Conservation (phyloP, 331 rosid species). For the Stylosanthes scabra region DNA sequence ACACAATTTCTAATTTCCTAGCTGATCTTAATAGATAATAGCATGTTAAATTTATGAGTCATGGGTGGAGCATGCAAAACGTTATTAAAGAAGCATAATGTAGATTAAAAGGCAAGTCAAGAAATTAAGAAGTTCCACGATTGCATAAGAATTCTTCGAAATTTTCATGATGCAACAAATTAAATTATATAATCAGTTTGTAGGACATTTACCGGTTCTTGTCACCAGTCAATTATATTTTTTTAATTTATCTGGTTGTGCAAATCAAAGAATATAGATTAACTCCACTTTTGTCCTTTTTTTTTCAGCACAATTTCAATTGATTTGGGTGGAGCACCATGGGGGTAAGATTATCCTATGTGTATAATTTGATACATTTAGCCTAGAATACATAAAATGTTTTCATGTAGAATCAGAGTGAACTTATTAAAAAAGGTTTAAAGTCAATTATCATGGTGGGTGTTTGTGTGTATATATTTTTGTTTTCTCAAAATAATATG, state of each 20-base stretch:
- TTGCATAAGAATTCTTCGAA: slow-evolving; percentile 2
- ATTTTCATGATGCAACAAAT: background rate
- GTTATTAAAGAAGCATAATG: too few species aligned
- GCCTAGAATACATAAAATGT: background rate
- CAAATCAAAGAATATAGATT: background rate
- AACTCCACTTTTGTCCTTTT: slow-evolving; percentile 9
- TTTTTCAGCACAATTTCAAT: slow-evolving; percentile 68
- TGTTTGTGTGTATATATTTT: too few species aligned
- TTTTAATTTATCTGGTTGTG: background rate
- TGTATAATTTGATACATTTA: background rate
- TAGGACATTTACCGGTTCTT: background rate
- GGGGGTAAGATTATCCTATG: slow-evolving; percentile 60
- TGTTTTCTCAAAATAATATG: too few species aligned
- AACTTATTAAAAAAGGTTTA: background rate
- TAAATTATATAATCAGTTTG: too few species aligned
- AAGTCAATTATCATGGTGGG: too few species aligned
- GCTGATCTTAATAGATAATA: too few species aligned
- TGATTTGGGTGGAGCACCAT: slow-evolving; percentile 78
- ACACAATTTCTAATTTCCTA: too few species aligned
- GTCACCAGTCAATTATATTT: background rate
- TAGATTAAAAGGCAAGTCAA: background rate
- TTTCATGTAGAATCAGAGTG: background rate
- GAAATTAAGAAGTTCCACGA: background rate
- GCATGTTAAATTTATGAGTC: too few species aligned
- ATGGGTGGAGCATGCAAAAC: too few species aligned